Evolutionary conservation across 495 filamentous ascomycete species (phyloP).

Genomic region (Aspergillus egyptiacus): DNA sequence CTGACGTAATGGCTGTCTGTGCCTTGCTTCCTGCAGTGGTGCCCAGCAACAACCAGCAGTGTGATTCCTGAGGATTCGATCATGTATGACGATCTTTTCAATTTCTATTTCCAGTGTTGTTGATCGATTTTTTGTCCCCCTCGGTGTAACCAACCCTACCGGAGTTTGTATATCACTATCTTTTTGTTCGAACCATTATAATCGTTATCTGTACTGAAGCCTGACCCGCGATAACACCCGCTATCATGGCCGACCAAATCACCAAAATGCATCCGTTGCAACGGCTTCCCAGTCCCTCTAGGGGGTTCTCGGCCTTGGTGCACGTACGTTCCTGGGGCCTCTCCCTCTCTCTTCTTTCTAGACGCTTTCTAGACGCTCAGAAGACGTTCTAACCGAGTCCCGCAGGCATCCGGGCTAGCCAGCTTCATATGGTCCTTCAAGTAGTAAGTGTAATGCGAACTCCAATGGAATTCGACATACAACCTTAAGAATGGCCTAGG

Average conservation of each 20-base stretch:
- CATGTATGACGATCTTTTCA: neutral
- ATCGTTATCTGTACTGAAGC: neutral
- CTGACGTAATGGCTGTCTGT: neutral
- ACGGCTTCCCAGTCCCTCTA: constrained; percentile 62
- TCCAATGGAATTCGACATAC: constrained; percentile 9
- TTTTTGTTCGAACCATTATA: neutral
- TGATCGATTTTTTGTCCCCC: no score
- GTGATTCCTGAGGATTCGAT: neutral
- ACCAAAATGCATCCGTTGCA: constrained; percentile 61
- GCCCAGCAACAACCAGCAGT: neutral
- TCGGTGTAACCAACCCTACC: no score
- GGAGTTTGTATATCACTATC: neutral
- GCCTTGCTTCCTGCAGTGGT: constrained; percentile 3
- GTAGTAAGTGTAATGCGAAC: constrained; percentile 39
- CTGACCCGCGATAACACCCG: neutral
- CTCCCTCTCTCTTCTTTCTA: neutral
- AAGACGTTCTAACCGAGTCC: neutral
- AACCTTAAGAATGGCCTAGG: neutral
- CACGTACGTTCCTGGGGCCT: constrained; percentile 60
- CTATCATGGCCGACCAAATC: constrained; percentile 12
- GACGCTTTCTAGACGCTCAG: neutral
- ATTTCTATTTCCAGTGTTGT: neutral
- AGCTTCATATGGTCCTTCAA: constrained; percentile 66
- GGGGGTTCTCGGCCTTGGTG: constrained; percentile 59
- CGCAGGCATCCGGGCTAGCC: constrained; percentile 44